Percentiles rank a stretch among this genome's conserved stretches.
Conservation (phyloP, 2,329 filamentous ascomycete genomes). For the Hirsutella thompsonii region DNA sequence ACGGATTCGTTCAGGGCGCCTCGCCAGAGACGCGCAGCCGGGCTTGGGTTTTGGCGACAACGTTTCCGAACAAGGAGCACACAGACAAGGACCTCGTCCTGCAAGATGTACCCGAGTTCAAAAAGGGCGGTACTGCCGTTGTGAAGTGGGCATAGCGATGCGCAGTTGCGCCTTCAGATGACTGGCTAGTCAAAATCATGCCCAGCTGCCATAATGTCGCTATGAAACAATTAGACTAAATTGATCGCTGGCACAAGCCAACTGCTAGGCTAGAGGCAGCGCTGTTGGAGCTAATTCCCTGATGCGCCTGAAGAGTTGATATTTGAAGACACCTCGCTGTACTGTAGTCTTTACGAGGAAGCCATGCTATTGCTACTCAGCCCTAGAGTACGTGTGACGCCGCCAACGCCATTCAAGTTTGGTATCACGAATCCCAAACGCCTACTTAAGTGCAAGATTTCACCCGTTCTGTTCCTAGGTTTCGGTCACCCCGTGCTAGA, state of each 20-base stretch:
- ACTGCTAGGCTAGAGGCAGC: no score
- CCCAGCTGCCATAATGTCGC: not conserved
- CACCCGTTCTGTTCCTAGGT: no score
- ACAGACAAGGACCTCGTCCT: conserved; percentile 49
- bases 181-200: not conserved
- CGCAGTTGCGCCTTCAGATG: not conserved
- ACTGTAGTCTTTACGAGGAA: not conserved
- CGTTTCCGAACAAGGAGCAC: conserved; percentile 72
- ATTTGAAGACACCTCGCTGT: not conserved
- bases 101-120: conserved; percentile 51
- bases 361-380: no score
- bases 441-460: not conserved
- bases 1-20: conserved; percentile 58
- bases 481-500: not conserved
- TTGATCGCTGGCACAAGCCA: not conserved
- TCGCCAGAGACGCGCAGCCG: conserved; percentile 42
- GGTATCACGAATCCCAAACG: conserved; percentile 5
- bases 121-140: conserved; percentile 50
- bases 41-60: conserved; percentile 66
- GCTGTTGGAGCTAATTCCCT: no score
- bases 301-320: no score
- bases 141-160: conserved; percentile 40
- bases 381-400: not conserved
- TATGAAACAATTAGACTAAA: not conserved
- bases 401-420: conserved; percentile 1